Evolutionary conservation across 352 stramenopile genomes (phyloP), one percentile per base, ranked within the genome.

Genomic region (Lagenidium giganteum): DNA sequence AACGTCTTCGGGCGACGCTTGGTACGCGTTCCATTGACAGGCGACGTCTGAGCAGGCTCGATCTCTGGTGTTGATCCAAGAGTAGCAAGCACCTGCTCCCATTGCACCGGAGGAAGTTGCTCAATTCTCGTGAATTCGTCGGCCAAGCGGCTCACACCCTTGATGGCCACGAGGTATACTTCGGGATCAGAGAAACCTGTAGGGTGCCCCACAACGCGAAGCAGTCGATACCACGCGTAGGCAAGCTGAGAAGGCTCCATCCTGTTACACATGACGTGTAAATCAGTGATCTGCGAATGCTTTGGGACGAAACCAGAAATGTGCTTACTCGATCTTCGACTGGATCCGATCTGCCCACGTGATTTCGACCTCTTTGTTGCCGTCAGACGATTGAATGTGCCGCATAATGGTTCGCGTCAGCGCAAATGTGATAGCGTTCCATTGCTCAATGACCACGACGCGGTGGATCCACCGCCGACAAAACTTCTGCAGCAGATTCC

Each of bases 371-470:
- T 85, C 70, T 35, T 80, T 81, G 11, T 47, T 62, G n/a, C 49
- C 47, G 8, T 85, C 53, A 4, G 64, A 60, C 5, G 64, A 59
- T 44, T 83, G 60, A 21, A 94, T 53, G 42, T 86, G 82, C 14
- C 64, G 66, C 69, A 94, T 87, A 25, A 94, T 51, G 35, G 54
- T 83, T 32, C 67, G 67, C 13, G 82, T 91, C 35, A 94, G 62
- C 36, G 79, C 82, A 14, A 90, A 44, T 21, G 77, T 86, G 12
- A 78, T 64, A 6, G 65, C 61, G 37, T 94, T 92, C 82, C 82
- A 94, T 50, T 94, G 82, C 54, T 94, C 82, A 12, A 94, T 84
- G 16, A 94, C 82, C n/a, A 87, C 36, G 7, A 70, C 62, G n/a
- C 82, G 77, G 37, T 94, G 82, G 37, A 89, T 90, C 82, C 82